Evolutionary conservation across 2,329 filamentous ascomycete genomes (phyloP).

Genomic region (Paecilomyces dactylethromorphus): DNA sequence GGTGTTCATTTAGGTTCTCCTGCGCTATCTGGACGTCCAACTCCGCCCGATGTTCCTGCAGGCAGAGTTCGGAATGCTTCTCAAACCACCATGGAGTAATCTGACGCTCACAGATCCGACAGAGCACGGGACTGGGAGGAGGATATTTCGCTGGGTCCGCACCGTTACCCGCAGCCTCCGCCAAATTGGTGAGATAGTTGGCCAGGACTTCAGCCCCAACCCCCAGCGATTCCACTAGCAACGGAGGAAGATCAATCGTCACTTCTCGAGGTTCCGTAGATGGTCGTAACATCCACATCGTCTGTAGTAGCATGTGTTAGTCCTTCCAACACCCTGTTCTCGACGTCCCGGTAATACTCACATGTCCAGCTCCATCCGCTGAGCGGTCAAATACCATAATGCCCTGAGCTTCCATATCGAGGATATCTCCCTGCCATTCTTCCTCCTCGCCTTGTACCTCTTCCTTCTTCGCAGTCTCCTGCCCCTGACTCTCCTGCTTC

Average conservation of each 20-base stretch:
- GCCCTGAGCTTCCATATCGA: constrained; percentile 89
- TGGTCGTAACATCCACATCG: constrained; percentile 99
- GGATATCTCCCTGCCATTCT: constrained; percentile 41
- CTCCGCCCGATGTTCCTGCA: constrained; percentile 92
- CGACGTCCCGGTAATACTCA: constrained; percentile 44
- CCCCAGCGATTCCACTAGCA: constrained; percentile 88
- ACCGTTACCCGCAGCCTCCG: constrained; percentile 72
- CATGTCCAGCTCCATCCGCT: constrained; percentile 82
- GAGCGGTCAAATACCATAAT: constrained; percentile 96
- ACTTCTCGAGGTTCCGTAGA: constrained; percentile 84
- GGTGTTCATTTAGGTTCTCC: constrained; percentile 84
- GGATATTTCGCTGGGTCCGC: constrained; percentile 67
- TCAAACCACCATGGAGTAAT: constrained; percentile 99
- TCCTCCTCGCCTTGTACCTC: constrained; percentile 22
- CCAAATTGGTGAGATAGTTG: constrained; percentile 82
- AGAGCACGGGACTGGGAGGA: constrained; percentile 78
- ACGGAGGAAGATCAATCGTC: constrained; percentile 83
- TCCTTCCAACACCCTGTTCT: constrained; percentile 5
- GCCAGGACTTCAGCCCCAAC: constrained; percentile 92
- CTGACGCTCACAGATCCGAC: constrained; percentile 93
- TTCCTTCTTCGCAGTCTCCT: constrained; percentile 9
- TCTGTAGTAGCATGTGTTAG: constrained; percentile 48
- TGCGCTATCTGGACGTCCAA: constrained; percentile 97
- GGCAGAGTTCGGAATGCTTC: constrained; percentile 92
- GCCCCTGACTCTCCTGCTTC: constrained; percentile 1